Base-by-base conservation (phyloP, 495 filamentous ascomycete genomes). In the Filosporella fistucella region DNA sequence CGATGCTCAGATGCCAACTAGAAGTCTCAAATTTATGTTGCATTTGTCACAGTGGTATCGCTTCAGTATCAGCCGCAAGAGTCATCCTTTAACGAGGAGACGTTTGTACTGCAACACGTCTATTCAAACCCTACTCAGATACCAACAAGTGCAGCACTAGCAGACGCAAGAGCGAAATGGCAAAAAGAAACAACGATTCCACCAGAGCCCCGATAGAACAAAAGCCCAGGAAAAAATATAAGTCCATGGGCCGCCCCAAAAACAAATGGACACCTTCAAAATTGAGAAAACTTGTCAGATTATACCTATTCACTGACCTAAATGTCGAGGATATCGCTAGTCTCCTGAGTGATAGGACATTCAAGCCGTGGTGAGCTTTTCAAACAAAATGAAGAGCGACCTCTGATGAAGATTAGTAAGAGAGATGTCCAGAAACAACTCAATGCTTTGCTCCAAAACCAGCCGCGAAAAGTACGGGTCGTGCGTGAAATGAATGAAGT, bases 171-270 rank as follows among this genome's bases (percentile, higher is more conserved):
- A n/a, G n/a, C n/a, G n/a, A n/a, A n/a, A n/a, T n/a, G n/a, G n/a
- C n/a, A n/a, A n/a, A n/a, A n/a, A n/a, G n/a, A n/a, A n/a, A n/a
- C n/a, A n/a, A n/a, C n/a, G n/a, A n/a, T n/a, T n/a, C n/a, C n/a
- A n/a, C n/a, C n/a, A n/a, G n/a, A n/a, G n/a, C n/a, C n/a, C n/a
- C n/a, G n/a, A n/a, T n/a, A n/a, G n/a, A n/a, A n/a, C n/a, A n/a
- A n/a, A n/a, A n/a, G n/a, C n/a, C n/a, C n/a, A n/a, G n/a, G n/a
- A n/a, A n/a, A n/a, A n/a, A n/a, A n/a, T n/a, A n/a, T 4, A 52
- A 41, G 25, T 34, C 24, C 13, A 48, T 56, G 48, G 54, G 54
- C 17, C 21, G 54, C 5, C 54, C 54, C 10, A 51, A 33, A 21
- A 49, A 49, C 16, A 17, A 17, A 16, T 49, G 46, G 46, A 49